Conservation (phyloP, 306 rosid species). For the Senna siamea region DNA sequence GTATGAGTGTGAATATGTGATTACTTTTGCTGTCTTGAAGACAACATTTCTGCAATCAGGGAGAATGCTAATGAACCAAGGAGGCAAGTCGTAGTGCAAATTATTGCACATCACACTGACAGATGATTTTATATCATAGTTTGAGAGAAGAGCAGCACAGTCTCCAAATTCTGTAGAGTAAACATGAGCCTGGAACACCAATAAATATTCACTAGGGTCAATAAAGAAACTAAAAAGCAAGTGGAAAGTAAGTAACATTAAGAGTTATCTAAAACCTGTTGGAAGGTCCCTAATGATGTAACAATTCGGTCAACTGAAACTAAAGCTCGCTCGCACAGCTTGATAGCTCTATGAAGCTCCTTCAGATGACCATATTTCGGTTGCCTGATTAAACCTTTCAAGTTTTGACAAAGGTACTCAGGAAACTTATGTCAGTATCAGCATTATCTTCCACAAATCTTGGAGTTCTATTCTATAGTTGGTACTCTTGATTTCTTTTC, state of each 20-base stretch:
- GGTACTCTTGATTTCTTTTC: too few species aligned
- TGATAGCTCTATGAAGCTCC: slow-evolving; percentile 76
- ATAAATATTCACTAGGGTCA: slow-evolving; percentile 13
- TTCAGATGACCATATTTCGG: slow-evolving; percentile 85
- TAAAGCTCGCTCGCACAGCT: slow-evolving; percentile 74
- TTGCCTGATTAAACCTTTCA: slow-evolving; percentile 77
- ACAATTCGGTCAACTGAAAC: slow-evolving; percentile 75
- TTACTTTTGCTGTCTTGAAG: slow-evolving; percentile 82
- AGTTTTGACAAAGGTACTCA: slow-evolving; percentile 16
- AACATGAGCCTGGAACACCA: slow-evolving; percentile 60
- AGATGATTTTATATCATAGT: slow-evolving; percentile 61
- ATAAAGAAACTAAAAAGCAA: slow-evolving; percentile 22
- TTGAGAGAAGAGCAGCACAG: slow-evolving; percentile 81
- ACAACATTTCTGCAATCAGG: slow-evolving; percentile 85
- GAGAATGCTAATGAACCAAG: slow-evolving; percentile 87
- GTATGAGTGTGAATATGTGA: background rate
- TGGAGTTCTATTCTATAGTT: slow-evolving; percentile 2
- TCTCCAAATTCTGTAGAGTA: slow-evolving; percentile 74
- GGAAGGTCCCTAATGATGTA: slow-evolving; percentile 70
- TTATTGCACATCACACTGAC: slow-evolving; percentile 81
- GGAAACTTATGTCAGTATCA: too few species aligned
- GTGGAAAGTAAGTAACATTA: slow-evolving; percentile 19
- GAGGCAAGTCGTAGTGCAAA: slow-evolving; percentile 81
- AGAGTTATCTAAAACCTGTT: slow-evolving; percentile 62
- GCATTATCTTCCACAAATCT: too few species aligned